These are phyloP conservation scores for Barbatosphaeria neglecta DNA, from an alignment of 495 filamentous ascomycete species.

Conservation along the genomic window DNA sequence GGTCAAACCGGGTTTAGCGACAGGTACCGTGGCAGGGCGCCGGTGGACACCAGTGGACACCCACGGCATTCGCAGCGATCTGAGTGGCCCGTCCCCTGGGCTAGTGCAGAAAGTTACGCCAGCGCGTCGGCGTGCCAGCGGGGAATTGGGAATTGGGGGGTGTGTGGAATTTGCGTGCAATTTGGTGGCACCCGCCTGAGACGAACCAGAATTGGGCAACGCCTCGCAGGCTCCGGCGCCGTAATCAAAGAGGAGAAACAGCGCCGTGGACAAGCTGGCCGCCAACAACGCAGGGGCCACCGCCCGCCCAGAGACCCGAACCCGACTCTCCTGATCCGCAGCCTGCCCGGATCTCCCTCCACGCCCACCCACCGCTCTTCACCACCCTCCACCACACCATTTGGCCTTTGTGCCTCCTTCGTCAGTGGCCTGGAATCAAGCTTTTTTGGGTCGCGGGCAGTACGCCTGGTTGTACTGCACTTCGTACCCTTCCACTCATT, in stretches of 20 bases:
- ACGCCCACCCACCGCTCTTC: too few species aligned
- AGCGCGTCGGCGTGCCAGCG: too few species aligned
- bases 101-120: too few species aligned
- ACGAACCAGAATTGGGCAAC: not conserved
- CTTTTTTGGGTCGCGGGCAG: too few species aligned
- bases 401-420: not conserved
- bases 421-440: too few species aligned
- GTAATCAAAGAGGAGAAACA: not conserved
- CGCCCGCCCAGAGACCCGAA: too few species aligned
- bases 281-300: too few species aligned
- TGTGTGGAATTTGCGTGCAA: too few species aligned
- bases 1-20: conserved; percentile 1
- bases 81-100: not conserved
- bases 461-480: not conserved
- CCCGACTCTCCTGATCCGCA: too few species aligned
- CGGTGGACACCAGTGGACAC: not conserved
- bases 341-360: too few species aligned
- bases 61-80: not conserved
- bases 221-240: not conserved
- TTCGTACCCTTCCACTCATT: not conserved
- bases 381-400: too few species aligned
- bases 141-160: too few species aligned
- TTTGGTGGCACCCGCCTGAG: not conserved
- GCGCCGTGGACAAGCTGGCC: not conserved
- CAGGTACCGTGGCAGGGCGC: not conserved